phyloP scores from a whole-genome alignment of 2,329 filamentous ascomycete species.

The Curvularia verruculosa region DNA sequence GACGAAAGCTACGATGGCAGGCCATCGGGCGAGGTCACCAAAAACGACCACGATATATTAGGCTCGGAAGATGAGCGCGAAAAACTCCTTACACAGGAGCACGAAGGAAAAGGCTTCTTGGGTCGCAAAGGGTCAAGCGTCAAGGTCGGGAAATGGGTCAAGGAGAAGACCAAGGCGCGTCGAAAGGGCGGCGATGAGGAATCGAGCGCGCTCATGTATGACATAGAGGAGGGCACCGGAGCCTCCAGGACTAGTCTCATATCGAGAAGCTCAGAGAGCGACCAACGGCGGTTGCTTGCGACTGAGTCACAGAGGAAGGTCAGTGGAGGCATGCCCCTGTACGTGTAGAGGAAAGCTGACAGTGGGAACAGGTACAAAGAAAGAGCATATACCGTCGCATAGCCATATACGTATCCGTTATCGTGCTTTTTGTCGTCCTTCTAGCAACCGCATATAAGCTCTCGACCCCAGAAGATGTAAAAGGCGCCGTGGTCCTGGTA shows the following conservation, averaged over 20 bases:
- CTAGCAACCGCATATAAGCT: conserved; percentile 63
- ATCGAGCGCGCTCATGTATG: conserved; percentile 80
- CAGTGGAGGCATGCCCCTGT: conserved; percentile 10
- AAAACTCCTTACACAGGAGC: conserved; percentile 46
- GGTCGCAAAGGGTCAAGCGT: conserved; percentile 34
- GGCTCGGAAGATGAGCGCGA: conserved; percentile 56
- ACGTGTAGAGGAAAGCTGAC: conserved; percentile 47
- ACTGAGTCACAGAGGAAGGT: conserved; percentile 53
- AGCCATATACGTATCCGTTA: conserved; percentile 53
- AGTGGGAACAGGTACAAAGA: conserved; percentile 27
- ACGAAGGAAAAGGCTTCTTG: conserved; percentile 34
- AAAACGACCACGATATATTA: conserved; percentile 50
- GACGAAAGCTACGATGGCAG: conserved; percentile 42
- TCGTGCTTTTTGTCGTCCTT: conserved; percentile 61
- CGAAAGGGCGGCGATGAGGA: conserved; percentile 63
- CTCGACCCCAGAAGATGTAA: conserved; percentile 46
- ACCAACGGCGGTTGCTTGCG: conserved; percentile 60
- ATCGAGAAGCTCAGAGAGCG: conserved; percentile 51
- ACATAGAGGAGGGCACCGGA: conserved; percentile 83
- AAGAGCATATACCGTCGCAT: conserved; percentile 50
- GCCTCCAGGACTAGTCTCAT: conserved; percentile 58
- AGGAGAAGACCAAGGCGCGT: conserved; percentile 36
- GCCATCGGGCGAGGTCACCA: conserved; percentile 44
- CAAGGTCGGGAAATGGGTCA: conserved; percentile 39
- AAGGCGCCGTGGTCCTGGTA: conserved; percentile 43